Percentiles rank a stretch among this genome's conserved stretches.
Evolutionary conservation across 140 eudicot species (phyloP).

Genomic region (Anethum foeniculum): DNA sequence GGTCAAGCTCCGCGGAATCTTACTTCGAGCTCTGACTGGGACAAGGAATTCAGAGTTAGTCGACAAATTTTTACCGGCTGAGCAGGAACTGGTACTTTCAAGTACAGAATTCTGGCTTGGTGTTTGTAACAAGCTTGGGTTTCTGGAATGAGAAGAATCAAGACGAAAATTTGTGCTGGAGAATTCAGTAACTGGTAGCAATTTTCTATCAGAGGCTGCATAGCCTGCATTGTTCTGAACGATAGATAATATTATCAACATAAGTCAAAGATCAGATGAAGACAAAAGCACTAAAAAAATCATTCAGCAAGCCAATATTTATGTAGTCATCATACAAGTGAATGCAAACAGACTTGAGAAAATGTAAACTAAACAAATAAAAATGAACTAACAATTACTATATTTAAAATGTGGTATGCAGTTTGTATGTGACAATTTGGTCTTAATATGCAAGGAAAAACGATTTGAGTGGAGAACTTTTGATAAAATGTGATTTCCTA

Average conservation of each 20-base stretch:
- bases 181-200: conserved; percentile 24
- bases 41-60: conserved; percentile 25
- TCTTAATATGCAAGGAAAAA: background rate
- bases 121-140: conserved; percentile 30
- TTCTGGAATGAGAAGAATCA: conserved; percentile 15
- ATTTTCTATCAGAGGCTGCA: conserved; percentile 28
- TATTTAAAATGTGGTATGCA: background rate
- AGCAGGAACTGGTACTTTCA: conserved; percentile 53
- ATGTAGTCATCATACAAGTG: background rate
- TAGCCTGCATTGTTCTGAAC: conserved; percentile 21
- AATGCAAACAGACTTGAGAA: background rate
- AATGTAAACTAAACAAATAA: background rate
- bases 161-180: background rate
- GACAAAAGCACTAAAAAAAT: background rate
- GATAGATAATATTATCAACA: conserved; percentile 3
- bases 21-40: conserved; percentile 49
- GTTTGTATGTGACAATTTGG: background rate
- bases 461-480: background rate
- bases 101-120: conserved; percentile 66
- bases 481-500: background rate
- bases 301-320: background rate
- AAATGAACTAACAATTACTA: background rate
- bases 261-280: background rate
- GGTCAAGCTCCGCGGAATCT: conserved; percentile 32
- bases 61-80: conserved; percentile 31